These are phyloP conservation scores for Lactarius sanguifluus DNA, from an alignment of 768 basidiomycete species.

Conservation along the genomic window DNA sequence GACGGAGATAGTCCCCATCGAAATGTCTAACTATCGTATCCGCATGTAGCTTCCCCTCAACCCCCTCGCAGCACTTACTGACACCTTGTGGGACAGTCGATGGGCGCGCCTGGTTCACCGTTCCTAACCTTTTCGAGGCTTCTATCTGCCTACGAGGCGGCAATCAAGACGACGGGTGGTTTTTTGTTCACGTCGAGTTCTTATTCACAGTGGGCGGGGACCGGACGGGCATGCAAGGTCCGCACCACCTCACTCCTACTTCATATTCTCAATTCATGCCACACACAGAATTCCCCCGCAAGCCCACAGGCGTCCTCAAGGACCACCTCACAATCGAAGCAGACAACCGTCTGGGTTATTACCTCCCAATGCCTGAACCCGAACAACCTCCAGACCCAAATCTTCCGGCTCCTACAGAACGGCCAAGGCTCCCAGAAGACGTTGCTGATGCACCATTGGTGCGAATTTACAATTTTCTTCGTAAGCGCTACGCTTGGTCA, in stretches of 20 bases:
- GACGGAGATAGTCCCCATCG: slow-evolving; percentile 76
- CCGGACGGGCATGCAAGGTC: slow-evolving; percentile 69
- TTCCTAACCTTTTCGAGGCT: slow-evolving; percentile 68
- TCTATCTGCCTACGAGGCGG: slow-evolving; percentile 74
- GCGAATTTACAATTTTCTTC: slow-evolving; percentile 84
- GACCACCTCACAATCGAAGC: slow-evolving; percentile 73
- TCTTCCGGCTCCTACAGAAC: slow-evolving; percentile 39
- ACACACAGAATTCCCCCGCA: slow-evolving; percentile 66
- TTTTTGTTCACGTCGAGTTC: slow-evolving; percentile 78
- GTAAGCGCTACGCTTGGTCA: slow-evolving; percentile 47
- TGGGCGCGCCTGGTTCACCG: slow-evolving; percentile 77
- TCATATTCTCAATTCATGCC: slow-evolving; percentile 1
- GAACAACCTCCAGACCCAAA: slow-evolving; percentile 37
- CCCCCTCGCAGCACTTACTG: slow-evolving; percentile 28
- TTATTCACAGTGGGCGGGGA: slow-evolving; percentile 73
- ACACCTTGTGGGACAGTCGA: slow-evolving; percentile 45
- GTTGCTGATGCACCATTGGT: slow-evolving; percentile 81
- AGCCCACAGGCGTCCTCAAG: slow-evolving; percentile 60
- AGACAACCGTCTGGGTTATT: slow-evolving; percentile 63
- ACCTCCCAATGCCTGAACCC: slow-evolving; percentile 46
- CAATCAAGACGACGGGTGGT: slow-evolving; percentile 75
- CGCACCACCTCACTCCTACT: neutral
- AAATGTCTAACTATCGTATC: slow-evolving; percentile 72
- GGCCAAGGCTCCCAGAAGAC: slow-evolving; percentile 55
- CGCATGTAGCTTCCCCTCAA: slow-evolving; percentile 42